Evolutionary conservation across 2,329 filamentous ascomycete species (phyloP), one percentile per base, ranked within the genome.

Genomic region (Aspergillus fischeri): DNA sequence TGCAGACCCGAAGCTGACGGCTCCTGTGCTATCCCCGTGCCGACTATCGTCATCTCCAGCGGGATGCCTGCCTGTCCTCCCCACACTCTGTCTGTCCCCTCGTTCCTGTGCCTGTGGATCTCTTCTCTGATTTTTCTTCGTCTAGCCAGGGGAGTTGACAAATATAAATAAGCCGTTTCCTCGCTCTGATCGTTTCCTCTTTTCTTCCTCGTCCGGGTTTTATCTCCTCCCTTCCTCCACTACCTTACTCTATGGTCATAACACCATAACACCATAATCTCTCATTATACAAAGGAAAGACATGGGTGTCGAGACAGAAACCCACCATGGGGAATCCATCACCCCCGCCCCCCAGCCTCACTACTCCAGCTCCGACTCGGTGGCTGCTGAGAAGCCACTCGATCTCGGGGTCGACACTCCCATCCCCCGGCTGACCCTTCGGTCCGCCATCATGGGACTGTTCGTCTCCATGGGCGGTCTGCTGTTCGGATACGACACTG

Each of bases 391-490:
- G 27, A 69, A 71, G 60, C 65, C 66, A 3, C 49, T 57, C 49
- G 52, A 60, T 5, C 53, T 60, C 4, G 66, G 62, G 0, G 60
- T 73, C 38, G 67, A 75, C 52, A 70, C 68, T 1, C 66, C 67
- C 0, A 61, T 74, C 2, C 73, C 73, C 11, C 60, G 64, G 3
- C 54, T 78, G 28, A 78, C 75, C 14, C 56, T 70, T 55, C 69
- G 71, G 20, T 45, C 42, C 8, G n/a, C 42, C 10, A 11, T 67
- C 29, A 71, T 76, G 71, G 72, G 71, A 3, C 51, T 73, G 7
- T 71, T 78, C 17, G 71, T 77, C 29, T 78, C 76, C 1, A 77
- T 78, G 73, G 76, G 76, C 10, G 76, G 76, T 1, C 73, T 78
- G 52, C 68, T 75, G 7, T 76, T 75, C 49, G 74, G 75, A 4